Evolutionary conservation across 352 stramenopile genomes (phyloP).

Genomic region (Phytophthora pistaciae): DNA sequence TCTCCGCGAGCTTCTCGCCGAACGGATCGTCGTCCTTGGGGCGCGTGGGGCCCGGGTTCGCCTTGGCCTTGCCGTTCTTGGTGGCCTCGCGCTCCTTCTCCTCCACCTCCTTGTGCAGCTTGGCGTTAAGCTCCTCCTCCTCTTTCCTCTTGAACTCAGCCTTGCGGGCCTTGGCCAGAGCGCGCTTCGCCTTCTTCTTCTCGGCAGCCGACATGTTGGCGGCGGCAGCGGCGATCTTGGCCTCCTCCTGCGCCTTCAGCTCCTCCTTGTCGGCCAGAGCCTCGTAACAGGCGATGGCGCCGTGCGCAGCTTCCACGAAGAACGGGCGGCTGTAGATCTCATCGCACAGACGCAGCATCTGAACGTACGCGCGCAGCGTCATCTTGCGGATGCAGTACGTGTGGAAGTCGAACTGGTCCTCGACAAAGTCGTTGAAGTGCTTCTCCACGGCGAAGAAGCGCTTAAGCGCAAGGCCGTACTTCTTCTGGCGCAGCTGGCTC

Average conservation of each 20-base stretch:
- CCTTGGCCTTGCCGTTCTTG: conserved; percentile 84
- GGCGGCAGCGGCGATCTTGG: conserved; percentile 46
- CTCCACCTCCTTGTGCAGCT: conserved; percentile 82
- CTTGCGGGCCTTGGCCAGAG: conserved; percentile 89
- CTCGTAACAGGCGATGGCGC: conserved; percentile 93
- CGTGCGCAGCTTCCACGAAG: conserved; percentile 90
- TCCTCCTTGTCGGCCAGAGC: conserved; percentile 80
- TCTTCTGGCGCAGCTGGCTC: conserved; percentile 66
- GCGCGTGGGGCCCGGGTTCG: conserved; percentile 47
- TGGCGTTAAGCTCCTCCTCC: conserved; percentile 75
- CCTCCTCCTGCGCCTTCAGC: conserved; percentile 41
- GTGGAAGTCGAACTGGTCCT: conserved; percentile 99
- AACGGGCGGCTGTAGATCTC: conserved; percentile 90
- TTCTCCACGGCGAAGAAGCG: conserved; percentile 96
- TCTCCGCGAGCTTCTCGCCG: conserved; percentile 74
- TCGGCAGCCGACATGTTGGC: conserved; percentile 93
- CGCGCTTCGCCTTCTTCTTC: conserved; percentile 93
- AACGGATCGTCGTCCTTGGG: conserved; percentile 78
- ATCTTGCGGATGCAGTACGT: conserved; percentile 99
- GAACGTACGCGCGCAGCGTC: conserved; percentile 96
- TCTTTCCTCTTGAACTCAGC: conserved; percentile 91
- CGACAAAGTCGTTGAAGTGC: conserved; percentile 98
- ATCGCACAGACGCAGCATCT: conserved; percentile 96
- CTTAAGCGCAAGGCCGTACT: conserved; percentile 92
- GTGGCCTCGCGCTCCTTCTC: conserved; percentile 72